Percentiles rank a stretch among this genome's conserved stretches.
These are phyloP conservation scores for Thalassiosira exigua DNA, from an alignment of 352 stramenopile species.

Conservation along the genomic window DNA sequence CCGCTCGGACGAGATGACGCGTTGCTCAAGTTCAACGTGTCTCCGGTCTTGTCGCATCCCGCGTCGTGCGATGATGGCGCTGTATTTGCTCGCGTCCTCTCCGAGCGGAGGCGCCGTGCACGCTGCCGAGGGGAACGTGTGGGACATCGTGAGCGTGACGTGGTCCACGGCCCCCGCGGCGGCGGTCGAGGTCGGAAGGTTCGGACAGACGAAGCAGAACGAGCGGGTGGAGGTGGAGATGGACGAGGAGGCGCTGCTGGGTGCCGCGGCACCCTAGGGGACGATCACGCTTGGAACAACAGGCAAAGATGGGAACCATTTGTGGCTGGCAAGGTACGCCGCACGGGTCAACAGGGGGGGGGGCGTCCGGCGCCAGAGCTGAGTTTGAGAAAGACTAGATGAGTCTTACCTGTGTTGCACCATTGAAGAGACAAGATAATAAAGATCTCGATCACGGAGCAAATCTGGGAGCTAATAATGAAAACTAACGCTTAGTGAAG, in stretches of 20 bases:
- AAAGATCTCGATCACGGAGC: too few species aligned
- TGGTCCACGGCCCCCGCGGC: slow-evolving; percentile 26
- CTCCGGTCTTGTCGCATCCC: slow-evolving; percentile 8
- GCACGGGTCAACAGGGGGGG: too few species aligned
- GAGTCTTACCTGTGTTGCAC: too few species aligned
- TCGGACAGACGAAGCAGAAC: slow-evolving; percentile 25
- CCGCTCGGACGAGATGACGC: slow-evolving; percentile 23
- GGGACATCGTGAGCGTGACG: slow-evolving; percentile 21
- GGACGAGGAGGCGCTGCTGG: too few species aligned
- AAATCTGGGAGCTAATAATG: too few species aligned
- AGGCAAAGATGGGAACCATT: slow-evolving; percentile 14
- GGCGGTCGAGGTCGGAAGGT: slow-evolving; percentile 8
- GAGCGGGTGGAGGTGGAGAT: slow-evolving; percentile 49
- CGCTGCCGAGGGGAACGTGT: slow-evolving; percentile 21
- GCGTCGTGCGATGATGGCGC: slow-evolving; percentile 22
- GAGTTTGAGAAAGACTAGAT: too few species aligned
- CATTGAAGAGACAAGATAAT: too few species aligned
- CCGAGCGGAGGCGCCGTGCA: slow-evolving; percentile 36
- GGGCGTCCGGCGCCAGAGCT: too few species aligned
- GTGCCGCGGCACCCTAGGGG: slow-evolving; percentile 8
- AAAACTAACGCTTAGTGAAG: too few species aligned
- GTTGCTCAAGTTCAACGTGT: slow-evolving; percentile 42
- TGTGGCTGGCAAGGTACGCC: slow-evolving; percentile 44
- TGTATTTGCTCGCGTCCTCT: slow-evolving; percentile 43
- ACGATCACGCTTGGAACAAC: slow-evolving; percentile 33